phyloP scores from a whole-genome alignment of 2,329 filamentous ascomycete genomes.

The Rhinocladiella mackenziei region DNA sequence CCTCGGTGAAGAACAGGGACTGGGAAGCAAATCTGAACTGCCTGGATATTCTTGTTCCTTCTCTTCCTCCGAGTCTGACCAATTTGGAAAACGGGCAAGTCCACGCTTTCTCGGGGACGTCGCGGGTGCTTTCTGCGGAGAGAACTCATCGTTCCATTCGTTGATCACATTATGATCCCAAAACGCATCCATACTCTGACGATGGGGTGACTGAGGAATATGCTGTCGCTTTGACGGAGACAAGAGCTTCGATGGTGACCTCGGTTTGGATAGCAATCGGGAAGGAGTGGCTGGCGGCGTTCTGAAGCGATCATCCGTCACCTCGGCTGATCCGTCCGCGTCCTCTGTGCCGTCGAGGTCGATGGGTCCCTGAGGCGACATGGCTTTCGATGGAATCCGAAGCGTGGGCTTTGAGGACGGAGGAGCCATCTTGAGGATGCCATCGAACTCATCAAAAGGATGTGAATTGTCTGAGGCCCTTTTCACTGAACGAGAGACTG shows the following conservation, averaged over 20 bases:
- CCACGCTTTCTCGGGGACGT: slow-evolving; percentile 25
- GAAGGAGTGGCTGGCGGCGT: slow-evolving; percentile 36
- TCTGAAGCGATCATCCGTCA: slow-evolving; percentile 1
- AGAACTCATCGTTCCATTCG: slow-evolving; percentile 53
- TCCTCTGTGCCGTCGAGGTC: background rate
- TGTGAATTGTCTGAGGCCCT: slow-evolving; percentile 1
- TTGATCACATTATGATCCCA: slow-evolving; percentile 52
- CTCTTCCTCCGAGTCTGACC: slow-evolving; percentile 39
- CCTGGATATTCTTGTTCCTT: slow-evolving; percentile 23
- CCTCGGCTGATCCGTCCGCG: background rate
- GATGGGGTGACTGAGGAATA: slow-evolving; percentile 49
- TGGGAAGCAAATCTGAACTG: slow-evolving; percentile 30
- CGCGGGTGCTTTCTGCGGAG: slow-evolving; percentile 44
- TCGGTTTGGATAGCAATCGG: slow-evolving; percentile 24
- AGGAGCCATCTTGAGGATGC: slow-evolving; percentile 10
- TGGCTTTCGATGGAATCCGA: slow-evolving; percentile 9
- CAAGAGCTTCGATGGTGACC: slow-evolving; percentile 33
- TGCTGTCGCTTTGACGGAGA: slow-evolving; percentile 47
- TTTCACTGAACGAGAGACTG: background rate
- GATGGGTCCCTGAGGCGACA: background rate
- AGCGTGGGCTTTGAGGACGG: slow-evolving; percentile 13
- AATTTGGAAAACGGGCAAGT: slow-evolving; percentile 31
- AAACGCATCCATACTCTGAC: slow-evolving; percentile 51
- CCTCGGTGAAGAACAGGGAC: slow-evolving; percentile 24
- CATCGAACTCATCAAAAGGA: slow-evolving; percentile 16